Conservation (phyloP, 805 yeast species). For the Saccharomycopsis olivae region DNA sequence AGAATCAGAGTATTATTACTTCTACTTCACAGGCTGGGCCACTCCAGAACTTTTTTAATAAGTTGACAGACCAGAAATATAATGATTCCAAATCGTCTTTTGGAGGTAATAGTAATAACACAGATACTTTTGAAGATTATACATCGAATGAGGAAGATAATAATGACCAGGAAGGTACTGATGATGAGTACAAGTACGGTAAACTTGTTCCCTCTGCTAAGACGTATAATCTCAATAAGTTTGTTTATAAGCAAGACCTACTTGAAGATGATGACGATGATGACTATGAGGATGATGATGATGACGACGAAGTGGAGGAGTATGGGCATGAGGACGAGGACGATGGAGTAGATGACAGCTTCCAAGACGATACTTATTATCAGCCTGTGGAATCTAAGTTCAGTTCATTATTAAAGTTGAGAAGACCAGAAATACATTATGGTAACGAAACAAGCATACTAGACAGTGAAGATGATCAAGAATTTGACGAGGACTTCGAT, state of each 20-base stretch:
- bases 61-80: background rate
- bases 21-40: background rate
- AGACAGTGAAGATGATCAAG: background rate
- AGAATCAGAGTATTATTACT: constrained; percentile 9
- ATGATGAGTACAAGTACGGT: background rate
- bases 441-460: background rate
- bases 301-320: background rate
- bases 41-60: constrained; percentile 12
- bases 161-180: constrained; percentile 1
- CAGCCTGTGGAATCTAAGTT: background rate
- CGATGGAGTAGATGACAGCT: background rate
- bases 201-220: constrained; percentile 10
- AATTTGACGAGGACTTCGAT: background rate
- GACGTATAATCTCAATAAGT: constrained; percentile 13
- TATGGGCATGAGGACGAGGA: too few relatives aligned
- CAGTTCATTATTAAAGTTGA: background rate
- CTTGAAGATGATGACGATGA: constrained; percentile 11
- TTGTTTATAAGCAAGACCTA: constrained; percentile 10
- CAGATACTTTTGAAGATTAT: constrained; percentile 7
- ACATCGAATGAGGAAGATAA: constrained; percentile 7
- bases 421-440: background rate
- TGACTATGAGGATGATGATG: background rate
- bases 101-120: constrained; percentile 2
- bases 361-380: background rate
- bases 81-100: background rate